phyloP scores from a whole-genome alignment of 1,284 basidiomycete species.

The Apiotrichum akiyoshidainum region DNA sequence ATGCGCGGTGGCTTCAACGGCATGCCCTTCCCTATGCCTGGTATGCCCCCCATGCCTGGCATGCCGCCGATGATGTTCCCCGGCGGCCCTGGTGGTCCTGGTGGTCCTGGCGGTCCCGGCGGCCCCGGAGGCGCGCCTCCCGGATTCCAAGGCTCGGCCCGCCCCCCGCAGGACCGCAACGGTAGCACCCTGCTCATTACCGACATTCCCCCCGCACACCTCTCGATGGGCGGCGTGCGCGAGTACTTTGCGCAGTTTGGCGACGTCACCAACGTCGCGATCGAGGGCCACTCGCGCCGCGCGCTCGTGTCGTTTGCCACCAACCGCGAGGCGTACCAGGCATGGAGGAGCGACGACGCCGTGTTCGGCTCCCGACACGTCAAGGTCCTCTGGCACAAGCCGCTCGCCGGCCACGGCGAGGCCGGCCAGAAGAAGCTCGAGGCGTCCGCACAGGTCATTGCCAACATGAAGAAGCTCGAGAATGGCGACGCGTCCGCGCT shows the following conservation, averaged over 20 bases:
- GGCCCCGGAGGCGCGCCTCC: slow-evolving; percentile 3
- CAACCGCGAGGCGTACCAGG: slow-evolving; percentile 80
- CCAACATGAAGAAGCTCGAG: slow-evolving; percentile 56
- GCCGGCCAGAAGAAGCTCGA: slow-evolving; percentile 70
- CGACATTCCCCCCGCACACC: slow-evolving; percentile 81
- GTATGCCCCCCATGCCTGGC: slow-evolving; percentile 23
- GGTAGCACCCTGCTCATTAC: slow-evolving; percentile 88
- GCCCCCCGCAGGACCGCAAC: slow-evolving; percentile 54
- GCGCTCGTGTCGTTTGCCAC: slow-evolving; percentile 82
- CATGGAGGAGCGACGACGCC: slow-evolving; percentile 89
- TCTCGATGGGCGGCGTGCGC: slow-evolving; percentile 73
- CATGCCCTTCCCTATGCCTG: slow-evolving; percentile 18
- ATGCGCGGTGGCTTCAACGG: slow-evolving; percentile 44
- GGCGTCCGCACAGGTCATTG: slow-evolving; percentile 68
- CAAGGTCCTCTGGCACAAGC: slow-evolving; percentile 89
- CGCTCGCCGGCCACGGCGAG: slow-evolving; percentile 79
- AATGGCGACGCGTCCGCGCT: slow-evolving; percentile 23
- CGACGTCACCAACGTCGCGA: slow-evolving; percentile 85
- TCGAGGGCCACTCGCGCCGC: slow-evolving; percentile 69
- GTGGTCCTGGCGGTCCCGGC: slow-evolving; percentile 10
- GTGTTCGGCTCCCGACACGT: slow-evolving; percentile 93
- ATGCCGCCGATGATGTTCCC: slow-evolving; percentile 26
- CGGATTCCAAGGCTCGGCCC: slow-evolving; percentile 23
- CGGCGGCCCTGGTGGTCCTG: slow-evolving; percentile 11
- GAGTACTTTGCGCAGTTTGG: slow-evolving; percentile 91